Base-by-base conservation (phyloP, 345 rosid genomes). In the Raphanus sativus region DNA sequence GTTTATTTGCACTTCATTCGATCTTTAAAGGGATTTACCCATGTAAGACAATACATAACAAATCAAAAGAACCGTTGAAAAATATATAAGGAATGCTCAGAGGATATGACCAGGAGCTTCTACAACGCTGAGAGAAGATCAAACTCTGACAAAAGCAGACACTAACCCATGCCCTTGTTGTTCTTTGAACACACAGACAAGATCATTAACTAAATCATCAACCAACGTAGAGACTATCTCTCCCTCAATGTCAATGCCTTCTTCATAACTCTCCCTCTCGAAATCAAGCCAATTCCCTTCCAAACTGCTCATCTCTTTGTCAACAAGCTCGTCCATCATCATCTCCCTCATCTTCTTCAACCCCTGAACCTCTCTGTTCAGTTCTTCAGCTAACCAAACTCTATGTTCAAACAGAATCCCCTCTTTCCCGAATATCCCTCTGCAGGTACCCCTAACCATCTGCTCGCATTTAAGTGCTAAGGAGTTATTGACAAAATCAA, bases 341-440 rank as follows among this genome's bases (percentile, higher is more conserved):
- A 52, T 52, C 59, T 52, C 59, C 59, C 59, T 52, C 59, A 52
- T 52, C 59, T 52, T 52, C 59, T 52, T 52, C 59, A 52, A 52
- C 59, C 59, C 59, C 4, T 52, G 59, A 52, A 52, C 9, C 59
- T 52, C 59, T 52, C 59, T 52, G 59, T 52, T 52, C 4, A 52
- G 25, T 52, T 52, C 59, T 7, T 52, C 59, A 6, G 59, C 59
- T 52, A 52, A 52, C 59, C 59, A 52, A 52, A 16, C 59, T 52
- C 25, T 52, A 52, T 17, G 59, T 52, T 52, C 59, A 16, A 52
- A 52, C 25, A 52, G 9, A 52, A 52, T 52, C 25, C 25, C 25
- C 9, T 52, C 59, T 15, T 52, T 52, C 24, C 59, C 24, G 25
- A 52, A 52, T 52, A 15, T 15, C 59, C 59, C 59, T 52, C 59